Percentiles rank a stretch among this genome's conserved stretches.
Evolutionary conservation across 179 eudicot genomes (phyloP).

Genomic region (Monotropa hypopitys): DNA sequence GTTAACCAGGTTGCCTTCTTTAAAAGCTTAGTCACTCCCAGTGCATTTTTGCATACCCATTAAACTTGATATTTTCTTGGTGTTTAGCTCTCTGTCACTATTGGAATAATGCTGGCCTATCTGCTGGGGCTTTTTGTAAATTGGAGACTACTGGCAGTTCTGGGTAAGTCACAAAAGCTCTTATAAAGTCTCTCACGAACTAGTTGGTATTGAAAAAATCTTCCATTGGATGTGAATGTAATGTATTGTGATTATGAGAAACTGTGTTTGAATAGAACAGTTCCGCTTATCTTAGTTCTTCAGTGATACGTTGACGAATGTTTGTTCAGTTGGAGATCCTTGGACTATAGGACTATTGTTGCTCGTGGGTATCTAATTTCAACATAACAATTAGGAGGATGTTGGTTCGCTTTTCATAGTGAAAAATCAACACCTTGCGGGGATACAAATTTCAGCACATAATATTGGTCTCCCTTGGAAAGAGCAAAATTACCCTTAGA

Average conservation of each 20-base stretch:
- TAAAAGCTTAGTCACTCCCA: neutral
- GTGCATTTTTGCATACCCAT: neutral
- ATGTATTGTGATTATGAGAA: neutral
- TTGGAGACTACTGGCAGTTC: slow-evolving; percentile 88
- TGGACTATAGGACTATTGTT: neutral
- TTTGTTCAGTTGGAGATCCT: neutral
- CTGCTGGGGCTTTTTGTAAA: slow-evolving; percentile 71
- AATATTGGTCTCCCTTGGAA: neutral
- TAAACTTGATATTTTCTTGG: slow-evolving; percentile 3
- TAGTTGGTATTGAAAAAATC: neutral
- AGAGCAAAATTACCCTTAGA: neutral
- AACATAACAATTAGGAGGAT: neutral
- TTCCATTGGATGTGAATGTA: neutral
- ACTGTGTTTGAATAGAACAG: neutral
- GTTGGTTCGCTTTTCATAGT: neutral
- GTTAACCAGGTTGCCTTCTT: slow-evolving; percentile 65
- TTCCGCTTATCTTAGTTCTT: neutral
- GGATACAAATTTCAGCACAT: neutral
- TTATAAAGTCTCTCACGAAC: neutral
- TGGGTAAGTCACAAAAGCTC: slow-evolving; percentile 37
- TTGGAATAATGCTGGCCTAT: slow-evolving; percentile 87
- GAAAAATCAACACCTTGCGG: neutral
- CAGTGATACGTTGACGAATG: neutral
- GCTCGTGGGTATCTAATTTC: neutral
- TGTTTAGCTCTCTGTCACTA: slow-evolving; percentile 77